phyloP scores from a whole-genome alignment of 176 grass and related monocot species.

The Aegilops longissima region DNA sequence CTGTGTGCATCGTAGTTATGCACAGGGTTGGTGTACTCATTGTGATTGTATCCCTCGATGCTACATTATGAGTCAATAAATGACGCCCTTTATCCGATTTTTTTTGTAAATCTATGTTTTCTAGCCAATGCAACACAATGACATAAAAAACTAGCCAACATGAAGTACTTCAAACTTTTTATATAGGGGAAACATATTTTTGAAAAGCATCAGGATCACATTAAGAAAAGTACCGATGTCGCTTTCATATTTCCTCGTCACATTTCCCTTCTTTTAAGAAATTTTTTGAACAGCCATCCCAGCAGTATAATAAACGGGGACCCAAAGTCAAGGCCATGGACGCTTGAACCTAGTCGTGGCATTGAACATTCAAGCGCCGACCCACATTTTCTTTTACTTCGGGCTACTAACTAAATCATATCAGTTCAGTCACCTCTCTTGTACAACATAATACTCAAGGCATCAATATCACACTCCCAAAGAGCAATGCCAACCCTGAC shows the following conservation, averaged over 20 bases:
- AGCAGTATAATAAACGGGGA: neutral
- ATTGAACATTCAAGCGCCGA: neutral
- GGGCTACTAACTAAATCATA: slow-evolving; percentile 48
- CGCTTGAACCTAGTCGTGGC: neutral
- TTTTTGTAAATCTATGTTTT: neutral
- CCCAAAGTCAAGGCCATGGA: neutral
- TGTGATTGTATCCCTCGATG: too few relatives aligned
- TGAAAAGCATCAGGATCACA: slow-evolving; percentile 1
- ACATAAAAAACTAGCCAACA: neutral
- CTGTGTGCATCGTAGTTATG: too few relatives aligned
- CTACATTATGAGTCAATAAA: too few relatives aligned
- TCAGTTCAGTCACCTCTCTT: slow-evolving; percentile 7
- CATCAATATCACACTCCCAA: too few relatives aligned
- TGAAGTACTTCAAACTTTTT: slow-evolving; percentile 43
- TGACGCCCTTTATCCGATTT: too few relatives aligned
- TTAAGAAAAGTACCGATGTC: neutral
- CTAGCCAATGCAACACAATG: neutral
- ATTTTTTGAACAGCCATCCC: neutral
- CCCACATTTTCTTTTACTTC: neutral
- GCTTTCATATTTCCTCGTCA: neutral
- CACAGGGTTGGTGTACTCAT: too few relatives aligned
- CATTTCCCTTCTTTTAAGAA: neutral
- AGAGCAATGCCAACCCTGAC: too few relatives aligned
- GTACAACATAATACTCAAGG: too few relatives aligned
- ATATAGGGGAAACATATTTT: neutral